These are phyloP conservation scores for Laburnicola sp. DNA, from an alignment of 2,329 filamentous ascomycete genomes.

Conservation along the genomic window DNA sequence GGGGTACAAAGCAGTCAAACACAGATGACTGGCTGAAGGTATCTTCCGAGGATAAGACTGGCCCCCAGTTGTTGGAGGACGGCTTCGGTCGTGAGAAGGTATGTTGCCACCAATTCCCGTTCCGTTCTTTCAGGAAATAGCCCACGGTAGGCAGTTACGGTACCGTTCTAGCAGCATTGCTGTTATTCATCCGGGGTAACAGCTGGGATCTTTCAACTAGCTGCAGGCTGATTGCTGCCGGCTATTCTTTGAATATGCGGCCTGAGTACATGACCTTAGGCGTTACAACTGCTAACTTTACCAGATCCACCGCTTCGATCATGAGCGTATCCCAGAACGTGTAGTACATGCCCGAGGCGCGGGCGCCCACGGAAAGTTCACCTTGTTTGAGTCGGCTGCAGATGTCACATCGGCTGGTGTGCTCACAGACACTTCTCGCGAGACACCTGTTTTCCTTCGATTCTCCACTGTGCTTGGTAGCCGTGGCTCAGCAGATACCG, in stretches of 20 bases:
- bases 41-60: slow-evolving; percentile 63
- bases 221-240: too few species aligned
- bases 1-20: slow-evolving; percentile 71
- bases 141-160: too few species aligned
- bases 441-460: slow-evolving; percentile 69
- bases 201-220: too few species aligned
- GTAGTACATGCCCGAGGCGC: slow-evolving; percentile 69
- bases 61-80: slow-evolving; percentile 72
- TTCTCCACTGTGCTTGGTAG: slow-evolving; percentile 80
- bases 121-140: too few species aligned
- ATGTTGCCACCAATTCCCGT: slow-evolving; percentile 11
- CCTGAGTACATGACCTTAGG: neutral
- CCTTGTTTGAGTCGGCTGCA: slow-evolving; percentile 63
- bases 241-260: too few species aligned
- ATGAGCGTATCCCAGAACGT: slow-evolving; percentile 69
- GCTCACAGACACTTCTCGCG: slow-evolving; percentile 68
- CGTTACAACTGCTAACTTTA: slow-evolving; percentile 8
- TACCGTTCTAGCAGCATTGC: too few species aligned
- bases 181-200: too few species aligned
- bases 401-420: slow-evolving; percentile 67
- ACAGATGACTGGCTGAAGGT: slow-evolving; percentile 78
- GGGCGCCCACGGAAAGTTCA: slow-evolving; percentile 69
- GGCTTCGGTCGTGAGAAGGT: slow-evolving; percentile 74
- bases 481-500: slow-evolving; percentile 76
- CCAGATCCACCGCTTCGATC: slow-evolving; percentile 75